Base-by-base conservation (phyloP, 768 basidiomycete species). In the Psilocybe azurescens region DNA sequence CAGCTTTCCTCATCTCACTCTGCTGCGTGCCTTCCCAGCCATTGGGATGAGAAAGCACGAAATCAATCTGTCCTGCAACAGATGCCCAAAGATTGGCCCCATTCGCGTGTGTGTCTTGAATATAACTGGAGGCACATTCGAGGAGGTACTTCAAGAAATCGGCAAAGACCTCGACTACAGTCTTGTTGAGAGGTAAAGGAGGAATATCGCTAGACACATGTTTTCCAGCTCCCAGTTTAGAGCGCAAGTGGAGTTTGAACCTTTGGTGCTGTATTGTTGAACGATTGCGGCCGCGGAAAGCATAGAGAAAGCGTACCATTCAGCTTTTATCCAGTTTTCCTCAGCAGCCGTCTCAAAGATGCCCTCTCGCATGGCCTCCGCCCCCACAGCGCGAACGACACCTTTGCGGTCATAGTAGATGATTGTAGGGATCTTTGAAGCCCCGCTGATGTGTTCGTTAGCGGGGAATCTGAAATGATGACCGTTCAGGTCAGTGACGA, bases 121-220 rank as follows among this genome's bases (percentile, higher is more conserved):
- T 79, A 54, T 80, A 86, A 2, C 66, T 73, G 56, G 64, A 70
- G 0, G 83, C 73, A 56, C 82, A 83, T 24, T 70, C 62, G 39
- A 79, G 77, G 6, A 86, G 74, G 64, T 86, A 86, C 20, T 53
- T 48, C 65, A 86, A 71, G 56, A 84, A 86, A 64, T 87, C 86
- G 0, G 75, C 70, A 24, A 85, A 78, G 50, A 86, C 72, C 32
- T 85, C 74, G 0, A 79, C 64, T 5, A 78, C 77, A 1, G 76
- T 75, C 68, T 75, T 82, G 62, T 75, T 74, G 9, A 65, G 58
- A 3, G 86, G 83, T 9, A 85, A 74, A 0, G 77, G 65, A 1
- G 80, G 81, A 16, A 82, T 71, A 32, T 80, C 75, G 28, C 76
- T 73, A 9, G 60, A 65, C 33, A 79, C 46, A 6, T 72, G 64